These are phyloP conservation scores for Amanita muscaria DNA, from an alignment of 768 basidiomycete species.

Conservation along the genomic window DNA sequence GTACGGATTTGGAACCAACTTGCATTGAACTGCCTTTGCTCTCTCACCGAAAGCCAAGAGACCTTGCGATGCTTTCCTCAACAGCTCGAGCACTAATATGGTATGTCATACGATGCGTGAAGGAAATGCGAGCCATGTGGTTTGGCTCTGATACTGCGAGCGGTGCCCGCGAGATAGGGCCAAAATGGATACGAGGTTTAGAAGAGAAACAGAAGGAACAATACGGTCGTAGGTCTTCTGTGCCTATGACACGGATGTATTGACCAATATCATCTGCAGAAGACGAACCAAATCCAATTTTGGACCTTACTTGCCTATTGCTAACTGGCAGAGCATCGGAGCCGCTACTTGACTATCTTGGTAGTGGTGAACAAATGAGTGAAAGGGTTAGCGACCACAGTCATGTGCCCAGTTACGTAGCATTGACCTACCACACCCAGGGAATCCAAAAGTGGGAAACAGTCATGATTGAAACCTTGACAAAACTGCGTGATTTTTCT, in stretches of 20 bases:
- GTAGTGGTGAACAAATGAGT: constrained; percentile 72
- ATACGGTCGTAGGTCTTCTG: constrained; percentile 46
- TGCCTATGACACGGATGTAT: constrained; percentile 3
- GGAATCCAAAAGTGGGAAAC: constrained; percentile 79
- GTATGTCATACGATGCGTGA: constrained; percentile 61
- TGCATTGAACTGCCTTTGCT: constrained; percentile 51
- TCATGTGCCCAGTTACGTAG: constrained; percentile 2
- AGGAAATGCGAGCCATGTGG: constrained; percentile 70
- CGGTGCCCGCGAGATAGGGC: constrained; percentile 66
- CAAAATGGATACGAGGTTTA: constrained; percentile 60
- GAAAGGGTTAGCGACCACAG: constrained; percentile 49
- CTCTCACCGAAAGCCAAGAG: constrained; percentile 44
- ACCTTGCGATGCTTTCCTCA: constrained; percentile 64
- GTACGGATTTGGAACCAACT: constrained; percentile 33
- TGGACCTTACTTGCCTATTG: constrained; percentile 65
- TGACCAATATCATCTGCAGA: constrained; percentile 30
- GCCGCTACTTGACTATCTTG: constrained; percentile 63
- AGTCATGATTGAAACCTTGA: constrained; percentile 58
- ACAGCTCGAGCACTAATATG: constrained; percentile 61
- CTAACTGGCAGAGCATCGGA: constrained; percentile 68
- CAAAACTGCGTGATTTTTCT: constrained; percentile 64
- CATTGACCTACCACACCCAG: constrained; percentile 27
- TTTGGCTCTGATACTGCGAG: constrained; percentile 55
- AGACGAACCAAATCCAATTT: constrained; percentile 49
- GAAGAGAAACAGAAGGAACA: constrained; percentile 58